Percentiles rank a stretch among this genome's conserved stretches.
These are phyloP conservation scores for Chlamydomonas sphaeroides DNA, from an alignment of 139 green algal species.

Conservation along the genomic window DNA sequence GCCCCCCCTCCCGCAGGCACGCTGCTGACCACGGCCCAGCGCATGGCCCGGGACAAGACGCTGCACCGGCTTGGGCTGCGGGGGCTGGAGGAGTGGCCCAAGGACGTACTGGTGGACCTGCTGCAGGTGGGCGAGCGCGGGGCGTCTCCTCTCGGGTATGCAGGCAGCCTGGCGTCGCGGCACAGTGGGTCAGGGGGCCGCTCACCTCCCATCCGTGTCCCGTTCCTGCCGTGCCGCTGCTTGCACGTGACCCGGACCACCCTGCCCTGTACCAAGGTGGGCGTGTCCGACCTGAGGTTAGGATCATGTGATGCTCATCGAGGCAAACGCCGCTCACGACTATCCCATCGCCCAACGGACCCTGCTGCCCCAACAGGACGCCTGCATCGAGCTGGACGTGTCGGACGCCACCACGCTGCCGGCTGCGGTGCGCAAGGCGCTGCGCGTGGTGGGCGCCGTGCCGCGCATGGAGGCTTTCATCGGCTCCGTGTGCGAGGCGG, in stretches of 20 bases:
- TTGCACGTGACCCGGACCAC: too few relatives aligned
- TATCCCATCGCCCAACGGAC: too few relatives aligned
- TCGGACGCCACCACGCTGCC: conserved; percentile 64
- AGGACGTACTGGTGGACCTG: conserved; percentile 72
- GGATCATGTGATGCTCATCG: too few relatives aligned
- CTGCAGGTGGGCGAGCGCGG: conserved; percentile 73
- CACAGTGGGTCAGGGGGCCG: too few relatives aligned
- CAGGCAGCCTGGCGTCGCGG: too few relatives aligned
- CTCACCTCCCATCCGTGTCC: too few relatives aligned
- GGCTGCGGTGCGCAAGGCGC: conserved; percentile 41
- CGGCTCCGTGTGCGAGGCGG: conserved; percentile 54
- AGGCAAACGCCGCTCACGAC: too few relatives aligned
- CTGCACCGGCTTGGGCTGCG: conserved; percentile 71
- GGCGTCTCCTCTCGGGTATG: too few relatives aligned
- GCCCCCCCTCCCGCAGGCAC: neutral
- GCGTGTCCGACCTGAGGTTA: too few relatives aligned
- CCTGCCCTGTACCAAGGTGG: too few relatives aligned
- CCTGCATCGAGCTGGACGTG: conserved; percentile 78
- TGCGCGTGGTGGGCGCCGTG: conserved; percentile 49
- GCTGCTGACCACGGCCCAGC: conserved; percentile 59
- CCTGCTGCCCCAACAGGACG: conserved; percentile 60
- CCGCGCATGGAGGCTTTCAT: conserved; percentile 66
- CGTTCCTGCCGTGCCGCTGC: too few relatives aligned
- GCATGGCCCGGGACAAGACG: conserved; percentile 70
- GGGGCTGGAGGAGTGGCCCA: conserved; percentile 63